These are phyloP conservation scores for Coemansia sp. DNA, from an alignment of 192 early-diverging fungal genomes.

Conservation along the genomic window DNA sequence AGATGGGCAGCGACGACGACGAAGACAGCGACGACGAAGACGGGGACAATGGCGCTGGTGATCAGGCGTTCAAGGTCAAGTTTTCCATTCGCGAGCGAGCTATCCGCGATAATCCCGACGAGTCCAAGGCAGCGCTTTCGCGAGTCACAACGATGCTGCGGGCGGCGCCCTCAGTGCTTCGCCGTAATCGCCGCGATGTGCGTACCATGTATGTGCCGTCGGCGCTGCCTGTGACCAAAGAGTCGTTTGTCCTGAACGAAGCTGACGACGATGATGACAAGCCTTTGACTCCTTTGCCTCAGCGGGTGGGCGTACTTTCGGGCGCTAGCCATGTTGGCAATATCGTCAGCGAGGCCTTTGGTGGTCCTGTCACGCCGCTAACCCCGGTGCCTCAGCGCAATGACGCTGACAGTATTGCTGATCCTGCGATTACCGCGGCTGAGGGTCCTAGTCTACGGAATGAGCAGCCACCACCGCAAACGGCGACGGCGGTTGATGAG, in stretches of 20 bases:
- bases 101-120: slow-evolving; percentile 54
- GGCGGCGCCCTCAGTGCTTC: slow-evolving; percentile 26
- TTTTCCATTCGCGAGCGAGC: slow-evolving; percentile 53
- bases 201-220: slow-evolving; percentile 51
- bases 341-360: slow-evolving; percentile 7
- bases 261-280: neutral
- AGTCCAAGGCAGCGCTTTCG: slow-evolving; percentile 46
- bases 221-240: neutral
- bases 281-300: slow-evolving; percentile 8
- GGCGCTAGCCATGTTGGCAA: neutral
- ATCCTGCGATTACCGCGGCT: neutral
- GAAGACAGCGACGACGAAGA: slow-evolving; percentile 1
- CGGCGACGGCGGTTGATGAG: neutral
- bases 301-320: neutral
- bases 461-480: neutral
- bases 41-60: slow-evolving; percentile 7
- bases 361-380: neutral
- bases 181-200: slow-evolving; percentile 46
- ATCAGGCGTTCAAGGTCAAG: slow-evolving; percentile 46
- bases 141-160: slow-evolving; percentile 48
- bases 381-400: slow-evolving; percentile 14
- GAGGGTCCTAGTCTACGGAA: neutral
- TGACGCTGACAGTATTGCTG: neutral
- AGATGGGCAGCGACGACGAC: slow-evolving; percentile 1
- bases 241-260: neutral